Base-by-base conservation (phyloP, 306 rosid genomes). In the Pachyrhizus erosus region DNA sequence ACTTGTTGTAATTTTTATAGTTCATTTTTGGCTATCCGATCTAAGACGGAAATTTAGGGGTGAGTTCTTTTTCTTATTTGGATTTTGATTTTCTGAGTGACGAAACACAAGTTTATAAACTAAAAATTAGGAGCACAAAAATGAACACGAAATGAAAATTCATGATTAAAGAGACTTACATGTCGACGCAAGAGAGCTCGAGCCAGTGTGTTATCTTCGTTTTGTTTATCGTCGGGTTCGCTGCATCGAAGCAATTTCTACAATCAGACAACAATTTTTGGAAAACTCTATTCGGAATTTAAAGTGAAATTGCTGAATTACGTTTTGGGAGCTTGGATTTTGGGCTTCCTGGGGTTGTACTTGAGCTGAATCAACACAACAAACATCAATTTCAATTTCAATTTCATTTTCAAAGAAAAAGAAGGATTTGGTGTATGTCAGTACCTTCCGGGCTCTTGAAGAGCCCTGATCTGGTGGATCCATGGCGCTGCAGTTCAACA, bases 331-430 rank as follows among this genome's bases (percentile, higher is more conserved):
- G 69, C 3, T 12, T 37, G 45, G 5, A 37, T 2, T 31, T 75
- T 85, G 60, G 78, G 79, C 37, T 77, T 89, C 40, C 78, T 68
- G 39, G 98, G 98, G 8, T 74, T 6, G 81, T 80, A 94, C 83
- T 80, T 92, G 1, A 27, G 24, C 96, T 90, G 89, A 39, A 20
- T 7, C 14, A 20, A 40, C 7, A 31, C 5, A 31, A 40, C 2
- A 9, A 73, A 73, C 29, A 3, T 17, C 55, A 48, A 72, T 70
- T 58, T 14, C 5, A 23, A 71, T 15, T 3, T 0, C 24, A 76
- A 55, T 12, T 3, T 5, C 6, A 7, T 4, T 76, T 71, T 11
- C 17, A n/a, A 9, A 34, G 48, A 3, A 55, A 43, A 51, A 33
- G 20, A 20, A 40, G 49, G 31, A 74, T 55, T 21, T 0, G 52